Evolutionary conservation across 2,329 filamentous ascomycete genomes (phyloP).

Genomic region (Sporothrix curviconia): DNA sequence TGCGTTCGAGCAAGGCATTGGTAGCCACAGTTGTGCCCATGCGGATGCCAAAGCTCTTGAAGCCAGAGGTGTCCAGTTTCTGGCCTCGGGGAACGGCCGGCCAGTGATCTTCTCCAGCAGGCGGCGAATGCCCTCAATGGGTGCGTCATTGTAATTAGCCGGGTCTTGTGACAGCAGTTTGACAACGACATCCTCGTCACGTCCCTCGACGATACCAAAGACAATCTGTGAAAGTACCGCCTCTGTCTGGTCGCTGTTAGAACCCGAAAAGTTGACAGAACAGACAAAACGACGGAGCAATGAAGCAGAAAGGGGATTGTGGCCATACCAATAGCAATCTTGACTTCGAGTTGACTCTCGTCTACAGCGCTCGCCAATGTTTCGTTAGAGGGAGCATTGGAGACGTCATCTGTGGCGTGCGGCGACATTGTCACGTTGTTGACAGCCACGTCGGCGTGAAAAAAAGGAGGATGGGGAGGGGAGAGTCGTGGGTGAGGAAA

Average conservation of each 20-base stretch:
- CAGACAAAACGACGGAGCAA: neutral
- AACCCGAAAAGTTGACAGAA: neutral
- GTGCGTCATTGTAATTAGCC: conserved; percentile 60
- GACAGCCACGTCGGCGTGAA: neutral
- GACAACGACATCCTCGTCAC: conserved; percentile 32
- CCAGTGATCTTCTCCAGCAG: conserved; percentile 30
- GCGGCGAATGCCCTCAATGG: conserved; percentile 61
- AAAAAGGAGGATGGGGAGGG: no score
- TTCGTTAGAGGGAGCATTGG: neutral
- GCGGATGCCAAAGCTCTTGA: conserved; percentile 40
- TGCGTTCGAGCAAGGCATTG: conserved; percentile 82
- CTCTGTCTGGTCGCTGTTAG: no score
- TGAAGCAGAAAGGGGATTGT: neutral
- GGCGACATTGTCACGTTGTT: neutral
- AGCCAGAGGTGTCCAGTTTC: conserved; percentile 32
- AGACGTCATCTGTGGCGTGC: neutral
- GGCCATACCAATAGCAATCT: conserved; percentile 5
- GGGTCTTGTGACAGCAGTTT: conserved; percentile 66
- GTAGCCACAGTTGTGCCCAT: conserved; percentile 96
- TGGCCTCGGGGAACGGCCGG: conserved; percentile 52
- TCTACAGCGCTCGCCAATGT: neutral
- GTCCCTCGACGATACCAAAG: conserved; percentile 26
- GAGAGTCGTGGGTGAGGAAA: neutral
- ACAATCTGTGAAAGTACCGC: conserved; percentile 21
- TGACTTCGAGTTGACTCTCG: neutral